A percentile compares a stretch with the other conserved stretches of the same genome.
Evolutionary conservation across 2,329 filamentous ascomycete genomes (phyloP).

Genomic region (Xylariaceae sp.): DNA sequence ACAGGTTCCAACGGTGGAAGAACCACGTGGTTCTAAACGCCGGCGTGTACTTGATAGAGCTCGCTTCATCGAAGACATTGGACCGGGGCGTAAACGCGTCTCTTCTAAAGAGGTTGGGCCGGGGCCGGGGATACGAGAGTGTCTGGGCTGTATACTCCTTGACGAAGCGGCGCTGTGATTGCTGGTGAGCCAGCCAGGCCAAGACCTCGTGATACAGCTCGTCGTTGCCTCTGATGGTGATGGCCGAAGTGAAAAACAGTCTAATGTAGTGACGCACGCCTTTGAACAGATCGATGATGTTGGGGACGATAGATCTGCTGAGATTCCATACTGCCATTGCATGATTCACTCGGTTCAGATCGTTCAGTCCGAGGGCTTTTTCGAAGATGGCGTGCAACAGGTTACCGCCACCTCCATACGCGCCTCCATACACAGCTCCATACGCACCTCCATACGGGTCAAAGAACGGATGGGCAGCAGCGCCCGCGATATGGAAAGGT

Average conservation of each 20-base stretch:
- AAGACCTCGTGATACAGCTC: slow-evolving; percentile 12
- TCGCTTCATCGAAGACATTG: background rate
- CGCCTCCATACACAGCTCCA: too few relatives aligned
- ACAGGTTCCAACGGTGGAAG: slow-evolving; percentile 32
- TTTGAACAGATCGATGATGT: background rate
- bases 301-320: background rate
- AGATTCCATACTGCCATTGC: background rate
- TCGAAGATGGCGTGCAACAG: slow-evolving; percentile 3
- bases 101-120: background rate
- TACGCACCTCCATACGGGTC: background rate
- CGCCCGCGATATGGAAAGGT: slow-evolving; percentile 10
- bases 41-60: slow-evolving; percentile 35
- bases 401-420: background rate
- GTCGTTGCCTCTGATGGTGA: slow-evolving; percentile 6
- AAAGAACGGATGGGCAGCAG: slow-evolving; percentile 4
- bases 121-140: background rate
- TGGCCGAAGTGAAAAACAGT: slow-evolving; percentile 12
- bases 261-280: slow-evolving; percentile 3
- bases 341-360: background rate
- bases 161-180: slow-evolving; percentile 6
- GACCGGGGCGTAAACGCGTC: too few relatives aligned
- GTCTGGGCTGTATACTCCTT: slow-evolving; percentile 13
- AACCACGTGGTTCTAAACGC: slow-evolving; percentile 39
- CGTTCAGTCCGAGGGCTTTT: background rate
- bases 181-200: slow-evolving; percentile 22